phyloP scores from a whole-genome alignment of 192 early-diverging fungal genomes.

The Geranomyces variabilis region DNA sequence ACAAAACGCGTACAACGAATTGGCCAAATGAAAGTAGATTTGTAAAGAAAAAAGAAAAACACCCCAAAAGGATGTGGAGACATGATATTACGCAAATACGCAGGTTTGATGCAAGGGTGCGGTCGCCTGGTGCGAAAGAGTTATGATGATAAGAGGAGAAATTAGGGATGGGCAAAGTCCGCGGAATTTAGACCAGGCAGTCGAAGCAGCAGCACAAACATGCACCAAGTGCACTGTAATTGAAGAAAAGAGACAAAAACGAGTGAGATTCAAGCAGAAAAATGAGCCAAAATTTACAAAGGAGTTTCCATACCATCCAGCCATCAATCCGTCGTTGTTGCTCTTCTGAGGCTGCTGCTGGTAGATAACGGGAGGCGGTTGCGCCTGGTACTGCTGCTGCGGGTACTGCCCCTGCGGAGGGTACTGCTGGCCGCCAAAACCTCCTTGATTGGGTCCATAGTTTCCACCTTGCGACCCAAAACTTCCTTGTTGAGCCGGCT shows the following conservation, averaged over 20 bases:
- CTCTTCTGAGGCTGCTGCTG: conserved; percentile 9
- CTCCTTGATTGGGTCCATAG: not conserved
- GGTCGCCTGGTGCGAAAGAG: too few relatives aligned
- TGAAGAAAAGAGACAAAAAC: not conserved
- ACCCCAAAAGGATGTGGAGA: too few relatives aligned
- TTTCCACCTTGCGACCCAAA: not conserved
- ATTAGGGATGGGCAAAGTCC: too few relatives aligned
- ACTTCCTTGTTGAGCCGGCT: not conserved
- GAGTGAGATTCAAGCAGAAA: not conserved
- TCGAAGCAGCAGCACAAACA: conserved; percentile 9
- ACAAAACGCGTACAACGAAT: too few relatives aligned
- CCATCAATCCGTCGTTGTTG: conserved; percentile 1
- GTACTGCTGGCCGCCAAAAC: not conserved
- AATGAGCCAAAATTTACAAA: not conserved
- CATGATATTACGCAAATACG: too few relatives aligned
- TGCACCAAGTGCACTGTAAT: not conserved
- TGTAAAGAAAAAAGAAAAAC: too few relatives aligned
- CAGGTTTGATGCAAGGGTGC: too few relatives aligned
- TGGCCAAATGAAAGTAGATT: too few relatives aligned
- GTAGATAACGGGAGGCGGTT: not conserved
- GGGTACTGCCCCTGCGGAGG: not conserved
- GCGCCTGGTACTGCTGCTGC: not conserved
- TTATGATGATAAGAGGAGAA: too few relatives aligned
- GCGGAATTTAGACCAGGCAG: not conserved
- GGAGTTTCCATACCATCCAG: not conserved